These are phyloP conservation scores for Rhodotorula babjevae DNA, from an alignment of 768 basidiomycete genomes.

Conservation along the genomic window DNA sequence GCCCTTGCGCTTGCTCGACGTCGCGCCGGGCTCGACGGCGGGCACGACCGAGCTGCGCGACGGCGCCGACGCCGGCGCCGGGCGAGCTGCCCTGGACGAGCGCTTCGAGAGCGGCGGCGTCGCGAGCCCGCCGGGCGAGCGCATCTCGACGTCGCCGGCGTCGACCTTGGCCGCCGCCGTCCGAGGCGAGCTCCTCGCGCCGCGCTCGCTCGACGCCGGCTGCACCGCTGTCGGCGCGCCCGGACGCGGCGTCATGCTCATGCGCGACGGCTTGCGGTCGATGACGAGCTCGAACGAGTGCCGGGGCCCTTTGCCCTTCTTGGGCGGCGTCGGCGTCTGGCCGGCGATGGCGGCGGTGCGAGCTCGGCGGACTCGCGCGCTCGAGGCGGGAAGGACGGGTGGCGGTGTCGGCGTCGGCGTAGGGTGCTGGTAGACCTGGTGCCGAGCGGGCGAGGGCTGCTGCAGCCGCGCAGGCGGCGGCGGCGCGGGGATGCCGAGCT, in stretches of 20 bases:
- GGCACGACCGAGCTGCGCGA: no score
- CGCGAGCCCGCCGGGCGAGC: neutral
- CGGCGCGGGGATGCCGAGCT: neutral
- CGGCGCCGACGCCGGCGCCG: no score
- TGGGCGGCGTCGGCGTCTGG: neutral
- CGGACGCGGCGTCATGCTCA: neutral
- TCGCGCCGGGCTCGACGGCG: neutral
- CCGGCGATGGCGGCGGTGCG: neutral
- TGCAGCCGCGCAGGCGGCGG: neutral
- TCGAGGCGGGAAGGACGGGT: neutral
- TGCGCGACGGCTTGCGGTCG: neutral
- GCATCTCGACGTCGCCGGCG: neutral
- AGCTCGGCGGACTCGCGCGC: neutral
- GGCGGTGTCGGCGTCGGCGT: slow-evolving; percentile 8
- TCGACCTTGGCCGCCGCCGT: no score
- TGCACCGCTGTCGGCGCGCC: neutral
- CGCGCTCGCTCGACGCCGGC: neutral
- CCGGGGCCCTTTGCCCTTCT: neutral
- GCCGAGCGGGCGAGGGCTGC: neutral
- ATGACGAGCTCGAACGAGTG: slow-evolving; percentile 15
- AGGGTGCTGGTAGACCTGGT: neutral
- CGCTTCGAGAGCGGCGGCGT: slow-evolving; percentile 5
- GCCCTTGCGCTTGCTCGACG: no score
- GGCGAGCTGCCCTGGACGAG: no score
- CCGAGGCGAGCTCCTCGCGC: neutral